Percentiles rank a stretch among this genome's conserved stretches.
Conservation (phyloP, 2,329 filamentous ascomycete genomes). For the Pseudopyrenochaeta lycopersici region DNA sequence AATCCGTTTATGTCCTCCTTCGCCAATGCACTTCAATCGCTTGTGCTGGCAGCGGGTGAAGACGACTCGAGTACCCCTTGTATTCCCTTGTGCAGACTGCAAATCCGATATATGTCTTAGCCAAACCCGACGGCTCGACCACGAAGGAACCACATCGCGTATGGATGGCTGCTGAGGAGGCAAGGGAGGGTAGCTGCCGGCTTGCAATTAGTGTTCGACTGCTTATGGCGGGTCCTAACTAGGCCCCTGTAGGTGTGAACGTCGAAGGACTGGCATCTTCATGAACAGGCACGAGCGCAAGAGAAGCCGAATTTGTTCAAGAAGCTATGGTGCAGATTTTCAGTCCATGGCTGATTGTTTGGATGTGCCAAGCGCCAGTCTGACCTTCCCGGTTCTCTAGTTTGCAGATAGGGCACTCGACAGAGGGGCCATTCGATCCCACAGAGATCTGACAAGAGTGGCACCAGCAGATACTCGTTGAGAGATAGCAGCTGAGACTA, state of each 20-base stretch:
- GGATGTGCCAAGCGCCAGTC: not conserved
- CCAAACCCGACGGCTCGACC: not conserved
- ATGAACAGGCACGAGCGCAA: not conserved
- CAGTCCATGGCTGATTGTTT: too few species aligned
- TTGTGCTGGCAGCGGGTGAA: not conserved
- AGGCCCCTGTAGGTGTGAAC: not conserved
- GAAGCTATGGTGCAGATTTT: not conserved
- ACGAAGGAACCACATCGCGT: not conserved
- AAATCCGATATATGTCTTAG: not conserved
- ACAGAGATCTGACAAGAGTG: not conserved
- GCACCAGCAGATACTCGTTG: not conserved
- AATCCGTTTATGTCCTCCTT: not conserved
- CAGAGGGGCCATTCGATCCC: not conserved
- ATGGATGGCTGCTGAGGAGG: not conserved
- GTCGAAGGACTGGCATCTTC: not conserved
- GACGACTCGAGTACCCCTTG: not conserved
- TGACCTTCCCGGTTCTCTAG: not conserved
- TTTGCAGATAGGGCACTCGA: not conserved
- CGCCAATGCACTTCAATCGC: not conserved
- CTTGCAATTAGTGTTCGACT: not conserved
- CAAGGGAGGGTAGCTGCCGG: not conserved
- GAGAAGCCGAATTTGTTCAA: not conserved
- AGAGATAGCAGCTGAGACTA: not conserved
- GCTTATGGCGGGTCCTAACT: not conserved
- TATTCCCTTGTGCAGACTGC: not conserved